A percentile compares a stretch with the other conserved stretches of the same genome.
phyloP scores from a whole-genome alignment of 2,329 filamentous ascomycete species.

The Botrytis elliptica region DNA sequence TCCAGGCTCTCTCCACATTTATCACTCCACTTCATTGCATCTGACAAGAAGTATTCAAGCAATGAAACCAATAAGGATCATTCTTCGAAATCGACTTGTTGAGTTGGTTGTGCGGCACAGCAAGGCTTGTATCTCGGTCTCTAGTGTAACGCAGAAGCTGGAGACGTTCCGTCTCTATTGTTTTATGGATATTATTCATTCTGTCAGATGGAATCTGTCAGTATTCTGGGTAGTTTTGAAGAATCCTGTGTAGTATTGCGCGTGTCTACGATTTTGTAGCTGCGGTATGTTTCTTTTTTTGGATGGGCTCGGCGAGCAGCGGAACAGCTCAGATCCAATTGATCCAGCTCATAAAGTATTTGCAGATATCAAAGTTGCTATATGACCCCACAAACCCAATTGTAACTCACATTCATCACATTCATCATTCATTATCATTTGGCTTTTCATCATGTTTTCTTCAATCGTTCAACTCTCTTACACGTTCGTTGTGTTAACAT shows the following conservation, averaged over 20 bases:
- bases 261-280: constrained; percentile 5
- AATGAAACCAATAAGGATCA: not conserved
- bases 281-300: constrained; percentile 21
- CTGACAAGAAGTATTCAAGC: not conserved
- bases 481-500: constrained; percentile 14
- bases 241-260: not conserved
- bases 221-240: not conserved
- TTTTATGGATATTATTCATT: not conserved
- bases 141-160: constrained; percentile 13
- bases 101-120: not conserved
- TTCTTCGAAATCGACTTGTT: not conserved
- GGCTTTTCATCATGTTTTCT: constrained; percentile 19
- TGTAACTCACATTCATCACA: not conserved
- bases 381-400: constrained; percentile 7
- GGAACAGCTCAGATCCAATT: not conserved
- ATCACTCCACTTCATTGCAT: not conserved
- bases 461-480: constrained; percentile 5
- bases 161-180: not conserved
- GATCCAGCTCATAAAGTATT: not conserved
- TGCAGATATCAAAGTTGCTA: not conserved
- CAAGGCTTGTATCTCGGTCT: not conserved
- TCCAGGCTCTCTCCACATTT: not conserved
- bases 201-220: not conserved
- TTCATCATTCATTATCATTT: constrained; percentile 7
- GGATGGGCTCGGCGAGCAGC: constrained; percentile 7